phyloP scores from a whole-genome alignment of 805 yeast species.

The Saitoella complicata region DNA sequence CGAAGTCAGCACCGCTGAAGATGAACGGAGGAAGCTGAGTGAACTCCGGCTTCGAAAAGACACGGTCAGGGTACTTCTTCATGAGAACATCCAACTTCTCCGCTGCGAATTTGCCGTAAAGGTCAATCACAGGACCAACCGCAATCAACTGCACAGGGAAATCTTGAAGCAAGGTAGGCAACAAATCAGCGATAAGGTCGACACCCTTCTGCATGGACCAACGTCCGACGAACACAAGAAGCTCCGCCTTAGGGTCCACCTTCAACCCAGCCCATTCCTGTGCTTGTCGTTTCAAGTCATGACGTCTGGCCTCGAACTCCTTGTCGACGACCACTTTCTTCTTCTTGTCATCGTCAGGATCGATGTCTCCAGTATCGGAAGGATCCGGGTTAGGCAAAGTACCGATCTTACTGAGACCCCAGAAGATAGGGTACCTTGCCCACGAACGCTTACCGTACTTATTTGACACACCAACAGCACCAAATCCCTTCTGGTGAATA shows the following conservation, averaged over 20 bases:
- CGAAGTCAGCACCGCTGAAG: slow-evolving; percentile 2
- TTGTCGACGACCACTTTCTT: background rate
- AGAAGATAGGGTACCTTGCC: slow-evolving; percentile 1
- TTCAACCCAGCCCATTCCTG: background rate
- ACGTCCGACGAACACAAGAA: slow-evolving; percentile 1
- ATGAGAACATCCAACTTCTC: background rate
- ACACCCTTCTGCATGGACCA: slow-evolving; percentile 3
- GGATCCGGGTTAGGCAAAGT: slow-evolving; percentile 2
- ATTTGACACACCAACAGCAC: slow-evolving; percentile 1
- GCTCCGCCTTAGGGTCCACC: background rate
- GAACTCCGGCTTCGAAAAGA: background rate
- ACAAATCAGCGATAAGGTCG: slow-evolving; percentile 1
- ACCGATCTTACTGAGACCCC: slow-evolving; percentile 1
- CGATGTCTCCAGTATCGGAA: background rate
- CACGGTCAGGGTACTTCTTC: slow-evolving; percentile 1
- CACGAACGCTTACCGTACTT: slow-evolving; percentile 1
- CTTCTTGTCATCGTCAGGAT: background rate
- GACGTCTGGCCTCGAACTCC: background rate
- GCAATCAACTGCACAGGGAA: slow-evolving; percentile 1
- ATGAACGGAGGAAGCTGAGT: slow-evolving; percentile 2
- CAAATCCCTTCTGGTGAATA: slow-evolving; percentile 2
- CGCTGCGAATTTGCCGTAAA: slow-evolving; percentile 3
- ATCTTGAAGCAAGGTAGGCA: background rate
- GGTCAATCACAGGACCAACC: slow-evolving; percentile 1
- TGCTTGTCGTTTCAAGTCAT: background rate